Base-by-base conservation (phyloP, 306 rosid genomes). In the Castanea mollissima region DNA sequence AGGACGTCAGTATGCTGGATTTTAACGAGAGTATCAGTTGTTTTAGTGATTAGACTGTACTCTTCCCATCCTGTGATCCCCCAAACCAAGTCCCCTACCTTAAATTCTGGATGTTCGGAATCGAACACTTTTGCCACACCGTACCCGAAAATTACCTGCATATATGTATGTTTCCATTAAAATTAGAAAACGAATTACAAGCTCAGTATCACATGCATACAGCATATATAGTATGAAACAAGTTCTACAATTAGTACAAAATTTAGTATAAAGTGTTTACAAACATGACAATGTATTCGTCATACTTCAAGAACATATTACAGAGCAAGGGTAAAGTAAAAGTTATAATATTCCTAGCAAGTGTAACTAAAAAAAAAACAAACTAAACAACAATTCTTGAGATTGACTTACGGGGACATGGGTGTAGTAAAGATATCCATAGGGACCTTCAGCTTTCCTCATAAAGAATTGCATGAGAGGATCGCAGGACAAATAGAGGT, bases 401-500 rank as follows among this genome's bases (percentile, higher is more conserved):
- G 41, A 56, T 4, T 5, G 41, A 16, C 88, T 38, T 76, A 90
- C 92, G 76, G 83, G 78, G 57, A 85, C 80, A 65, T 91, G 88
- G 34, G 74, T 32, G 31, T 80, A 87, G 73, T 85, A 82, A 31
- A n/a, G 54, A 55, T 75, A 31, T 1, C 16, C 12, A 1, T 12
- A 2, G 21, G 56, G 34, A 71, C 31, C 11, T 19, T 11, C 52
- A 46, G 70, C 67, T 4, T 4, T 13, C 87, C 81, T 84, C 78
- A 65, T 65, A 2, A 32, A 55, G 31, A 35, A 75, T 46, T 23
- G 82, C 90, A 88, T 81, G 87, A 51, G 81, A 35, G 97, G 97
- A 68, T 92, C 97, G 62, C 94, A 88, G 14, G 94, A 87, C 34
- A 92, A 79, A 86, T 84, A 85, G 2, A 90, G 84, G 34, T 90